Conservation (phyloP, 2,329 filamentous ascomycete species). For the Trichophyton rubrum region DNA sequence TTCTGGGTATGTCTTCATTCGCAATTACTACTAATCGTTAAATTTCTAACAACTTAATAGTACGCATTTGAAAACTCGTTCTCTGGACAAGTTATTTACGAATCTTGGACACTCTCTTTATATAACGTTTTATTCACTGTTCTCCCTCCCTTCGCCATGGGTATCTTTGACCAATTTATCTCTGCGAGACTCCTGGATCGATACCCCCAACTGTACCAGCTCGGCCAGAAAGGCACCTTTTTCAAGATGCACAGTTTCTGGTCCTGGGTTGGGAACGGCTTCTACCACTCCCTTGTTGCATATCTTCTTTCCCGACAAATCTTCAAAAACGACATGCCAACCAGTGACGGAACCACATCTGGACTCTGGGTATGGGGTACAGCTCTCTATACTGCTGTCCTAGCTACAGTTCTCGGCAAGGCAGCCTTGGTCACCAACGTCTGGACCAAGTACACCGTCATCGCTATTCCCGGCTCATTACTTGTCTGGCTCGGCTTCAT, state of each 20-base stretch:
- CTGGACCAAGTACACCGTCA: constrained; percentile 96
- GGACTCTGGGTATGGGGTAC: constrained; percentile 99
- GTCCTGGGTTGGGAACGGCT: constrained; percentile 85
- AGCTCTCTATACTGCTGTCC: constrained; percentile 83
- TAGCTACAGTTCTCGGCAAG: constrained; percentile 87
- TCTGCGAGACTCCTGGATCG: constrained; percentile 85
- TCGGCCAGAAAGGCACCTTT: constrained; percentile 85
- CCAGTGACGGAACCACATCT: constrained; percentile 64
- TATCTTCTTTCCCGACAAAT: constrained; percentile 75
- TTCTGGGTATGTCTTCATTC: constrained; percentile 63
- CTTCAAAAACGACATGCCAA: constrained; percentile 67
- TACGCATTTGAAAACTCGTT: constrained; percentile 98
- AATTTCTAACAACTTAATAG: constrained; percentile 33
- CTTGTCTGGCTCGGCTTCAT: constrained; percentile 83
- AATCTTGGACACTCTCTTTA: constrained; percentile 98
- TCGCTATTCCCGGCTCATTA: constrained; percentile 90
- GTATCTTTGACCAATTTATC: constrained; percentile 95
- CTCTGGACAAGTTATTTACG: constrained; percentile 94
- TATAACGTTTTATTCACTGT: constrained; percentile 99
- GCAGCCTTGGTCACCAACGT: constrained; percentile 90
- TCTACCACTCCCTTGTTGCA: constrained; percentile 90
- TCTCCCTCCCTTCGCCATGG: constrained; percentile 81
- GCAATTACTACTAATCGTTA: background rate
- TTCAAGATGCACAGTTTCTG: constrained; percentile 88
- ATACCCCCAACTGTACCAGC: constrained; percentile 88